These are phyloP conservation scores for Lycium barbarum DNA, from an alignment of 257 asterid genomes.

Conservation along the genomic window DNA sequence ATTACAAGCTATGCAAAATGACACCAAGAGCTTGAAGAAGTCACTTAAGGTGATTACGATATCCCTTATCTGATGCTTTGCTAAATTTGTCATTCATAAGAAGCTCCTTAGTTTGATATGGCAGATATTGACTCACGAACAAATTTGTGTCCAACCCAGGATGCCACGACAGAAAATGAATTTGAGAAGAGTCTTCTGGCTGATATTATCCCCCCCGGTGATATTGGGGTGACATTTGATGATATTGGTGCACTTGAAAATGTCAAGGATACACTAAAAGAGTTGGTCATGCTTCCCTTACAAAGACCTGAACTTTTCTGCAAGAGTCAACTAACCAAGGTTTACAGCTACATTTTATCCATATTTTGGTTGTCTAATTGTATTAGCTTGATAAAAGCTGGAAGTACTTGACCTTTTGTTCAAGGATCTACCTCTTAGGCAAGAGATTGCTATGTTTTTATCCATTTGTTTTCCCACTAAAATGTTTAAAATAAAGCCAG, in stretches of 20 bases:
- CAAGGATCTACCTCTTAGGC: not conserved
- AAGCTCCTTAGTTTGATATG: not conserved
- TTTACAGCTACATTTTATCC: conserved; percentile 31
- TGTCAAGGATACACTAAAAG: conserved; percentile 85
- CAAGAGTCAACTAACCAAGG: conserved; percentile 88
- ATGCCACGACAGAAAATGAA: conserved; percentile 80
- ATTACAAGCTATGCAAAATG: conserved; percentile 64
- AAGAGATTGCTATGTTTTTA: not conserved
- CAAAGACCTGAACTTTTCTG: conserved; percentile 88
- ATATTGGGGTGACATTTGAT: conserved; percentile 87
- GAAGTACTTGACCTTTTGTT: not conserved
- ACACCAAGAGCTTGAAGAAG: conserved; percentile 73
- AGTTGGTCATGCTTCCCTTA: conserved; percentile 90
- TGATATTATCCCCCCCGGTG: conserved; percentile 75
- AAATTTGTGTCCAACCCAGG: conserved; percentile 50
- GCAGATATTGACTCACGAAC: conserved; percentile 1
- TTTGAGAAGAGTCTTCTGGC: conserved; percentile 81
- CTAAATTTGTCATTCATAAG: not conserved
- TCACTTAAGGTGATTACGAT: conserved; percentile 66
- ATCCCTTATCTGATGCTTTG: conserved; percentile 11
- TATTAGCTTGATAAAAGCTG: conserved; percentile 26
- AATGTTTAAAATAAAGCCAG: not conserved
- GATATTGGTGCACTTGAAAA: conserved; percentile 92
- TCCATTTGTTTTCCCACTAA: not conserved
- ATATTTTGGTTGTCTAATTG: not conserved